phyloP scores from a whole-genome alignment of 176 grass and related monocot species.

The Bothriochloa decipiens region DNA sequence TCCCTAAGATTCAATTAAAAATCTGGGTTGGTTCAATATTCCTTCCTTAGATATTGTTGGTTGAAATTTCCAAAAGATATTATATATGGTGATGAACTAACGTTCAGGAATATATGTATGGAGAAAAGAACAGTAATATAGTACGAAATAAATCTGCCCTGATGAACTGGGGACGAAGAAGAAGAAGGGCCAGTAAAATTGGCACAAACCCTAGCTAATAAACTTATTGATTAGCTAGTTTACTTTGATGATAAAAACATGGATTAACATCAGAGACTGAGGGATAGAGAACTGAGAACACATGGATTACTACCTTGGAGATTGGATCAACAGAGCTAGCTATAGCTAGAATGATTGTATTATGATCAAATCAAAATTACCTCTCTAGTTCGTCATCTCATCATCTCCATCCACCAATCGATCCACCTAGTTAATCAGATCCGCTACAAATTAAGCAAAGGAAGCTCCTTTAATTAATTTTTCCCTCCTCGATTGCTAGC shows the following conservation, averaged over 20 bases:
- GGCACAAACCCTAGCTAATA: constrained; percentile 50
- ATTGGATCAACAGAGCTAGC: neutral
- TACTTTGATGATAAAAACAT: constrained; percentile 29
- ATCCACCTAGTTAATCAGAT: constrained; percentile 43
- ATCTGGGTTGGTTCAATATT: neutral
- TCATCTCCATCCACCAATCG: constrained; percentile 16
- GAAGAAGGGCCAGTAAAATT: neutral
- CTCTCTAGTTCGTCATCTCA: constrained; percentile 56
- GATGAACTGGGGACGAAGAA: neutral
- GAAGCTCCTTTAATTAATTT: neutral
- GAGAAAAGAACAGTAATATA: constrained; percentile 2
- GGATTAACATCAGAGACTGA: constrained; percentile 19
- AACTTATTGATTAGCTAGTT: constrained; percentile 49
- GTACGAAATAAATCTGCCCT: too few species aligned
- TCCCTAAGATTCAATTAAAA: neutral
- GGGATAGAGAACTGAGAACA: neutral
- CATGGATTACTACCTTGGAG: constrained; percentile 6
- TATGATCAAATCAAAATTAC: constrained; percentile 64
- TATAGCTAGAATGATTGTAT: constrained; percentile 34
- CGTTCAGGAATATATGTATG: neutral
- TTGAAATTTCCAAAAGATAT: neutral
- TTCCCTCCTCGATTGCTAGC: neutral
- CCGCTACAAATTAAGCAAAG: neutral
- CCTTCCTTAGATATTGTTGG: neutral
- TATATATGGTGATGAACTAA: neutral